These are phyloP conservation scores for Neonectria sp. DNA, from an alignment of 2,329 filamentous ascomycete species.

Conservation along the genomic window DNA sequence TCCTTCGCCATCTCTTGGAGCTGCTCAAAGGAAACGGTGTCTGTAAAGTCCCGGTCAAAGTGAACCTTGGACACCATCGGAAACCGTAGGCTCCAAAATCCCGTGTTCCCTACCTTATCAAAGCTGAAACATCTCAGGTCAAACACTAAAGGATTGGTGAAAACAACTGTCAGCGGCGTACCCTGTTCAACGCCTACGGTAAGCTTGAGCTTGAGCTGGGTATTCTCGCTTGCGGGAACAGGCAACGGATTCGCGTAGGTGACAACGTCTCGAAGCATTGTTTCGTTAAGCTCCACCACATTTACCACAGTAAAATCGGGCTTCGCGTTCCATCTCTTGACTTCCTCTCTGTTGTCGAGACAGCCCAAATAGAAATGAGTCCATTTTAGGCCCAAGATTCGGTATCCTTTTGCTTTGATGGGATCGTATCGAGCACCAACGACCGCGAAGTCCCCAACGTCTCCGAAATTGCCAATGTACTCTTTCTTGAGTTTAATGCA, in stretches of 20 bases:
- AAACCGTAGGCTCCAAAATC: slow-evolving; percentile 83
- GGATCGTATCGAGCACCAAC: slow-evolving; percentile 82
- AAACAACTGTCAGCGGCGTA: slow-evolving; percentile 67
- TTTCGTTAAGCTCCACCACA: slow-evolving; percentile 69
- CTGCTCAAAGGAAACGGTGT: slow-evolving; percentile 78
- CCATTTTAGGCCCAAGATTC: slow-evolving; percentile 73
- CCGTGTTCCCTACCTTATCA: slow-evolving; percentile 77
- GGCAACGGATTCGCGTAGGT: slow-evolving; percentile 61
- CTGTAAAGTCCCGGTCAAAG: slow-evolving; percentile 78
- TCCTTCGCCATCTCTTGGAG: slow-evolving; percentile 77
- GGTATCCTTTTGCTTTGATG: slow-evolving; percentile 70
- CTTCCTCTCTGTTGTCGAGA: slow-evolving; percentile 76
- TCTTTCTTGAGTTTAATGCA: slow-evolving; percentile 93
- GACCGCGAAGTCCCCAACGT: slow-evolving; percentile 86
- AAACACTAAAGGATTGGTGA: slow-evolving; percentile 81
- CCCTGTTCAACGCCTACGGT: slow-evolving; percentile 60
- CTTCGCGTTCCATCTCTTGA: slow-evolving; percentile 63
- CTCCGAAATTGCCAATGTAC: slow-evolving; percentile 83
- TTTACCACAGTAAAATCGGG: slow-evolving; percentile 79
- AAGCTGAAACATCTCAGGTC: slow-evolving; percentile 87
- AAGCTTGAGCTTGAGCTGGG: slow-evolving; percentile 61
- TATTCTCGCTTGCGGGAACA: slow-evolving; percentile 57
- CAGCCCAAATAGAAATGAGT: slow-evolving; percentile 88
- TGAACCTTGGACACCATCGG: slow-evolving; percentile 84
- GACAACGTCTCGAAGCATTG: slow-evolving; percentile 67